Evolutionary conservation across 305 asterid genomes (phyloP), one percentile per base, ranked within the genome.

Genomic region (Fraxinus greggii): DNA sequence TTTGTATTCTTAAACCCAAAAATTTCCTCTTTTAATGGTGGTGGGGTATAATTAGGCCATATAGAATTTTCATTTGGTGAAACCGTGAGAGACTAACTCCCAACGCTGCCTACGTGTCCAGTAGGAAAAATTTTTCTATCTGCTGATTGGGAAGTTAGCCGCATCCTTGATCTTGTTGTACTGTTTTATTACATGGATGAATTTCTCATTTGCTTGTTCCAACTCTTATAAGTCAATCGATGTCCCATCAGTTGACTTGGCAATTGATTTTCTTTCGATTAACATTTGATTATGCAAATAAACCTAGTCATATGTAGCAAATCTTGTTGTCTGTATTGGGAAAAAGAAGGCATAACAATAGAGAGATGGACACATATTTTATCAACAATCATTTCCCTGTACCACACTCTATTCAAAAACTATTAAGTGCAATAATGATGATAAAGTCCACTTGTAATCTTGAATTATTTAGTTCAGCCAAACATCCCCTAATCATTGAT

Each of bases 61-160:
- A 81, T 77, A 42, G 32, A 88, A 75, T 75, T 83, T 85, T 82
- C 70, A 83, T 80, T 86, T 84, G 84, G 81, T 83, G 78, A 61
- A 86, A 82, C 33, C 85, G 83, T 72, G 89, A 79, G 88, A 82
- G 88, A 81, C 85, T 84, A 87, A 87, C 88, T 79, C 88, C 87
- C 76, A 42, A 77, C 72, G 3, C 75, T 76, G 48, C 78, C 26
- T 3, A 81, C 75, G 38, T 67, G 80, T 70, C 81, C 73, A 8
- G 61, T 78, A 63, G 77, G 9, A 79, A 56, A 67, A 63, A 70
- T 29, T 79, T 80, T 81, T 81, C 80, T 83, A 70, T 79, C 81
- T 78, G 75, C 81, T 78, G 21, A 78, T 35, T 75, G 72, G 85
- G 86, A 83, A 77, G 87, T 84, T 86, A 2, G 13, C 67, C 67